Evolutionary conservation across 1,284 basidiomycete genomes (phyloP).

Genomic region (Sanghuangporus weigelae): DNA sequence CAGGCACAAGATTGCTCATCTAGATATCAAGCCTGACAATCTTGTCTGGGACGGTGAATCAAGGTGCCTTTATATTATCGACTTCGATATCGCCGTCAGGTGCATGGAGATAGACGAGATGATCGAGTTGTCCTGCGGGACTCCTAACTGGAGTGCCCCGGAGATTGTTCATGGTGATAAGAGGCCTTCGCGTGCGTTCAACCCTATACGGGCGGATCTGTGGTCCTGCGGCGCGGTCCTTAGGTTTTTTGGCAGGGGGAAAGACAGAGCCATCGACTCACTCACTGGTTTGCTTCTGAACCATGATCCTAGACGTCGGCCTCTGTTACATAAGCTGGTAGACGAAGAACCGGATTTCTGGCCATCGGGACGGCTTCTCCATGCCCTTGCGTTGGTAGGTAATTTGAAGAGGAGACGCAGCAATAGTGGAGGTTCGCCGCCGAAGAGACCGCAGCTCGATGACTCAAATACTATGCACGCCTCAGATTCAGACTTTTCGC

Average conservation of each 20-base stretch:
- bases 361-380: neutral
- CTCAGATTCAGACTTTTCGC: too few species aligned
- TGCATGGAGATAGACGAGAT: neutral
- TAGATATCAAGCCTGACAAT: conserved; percentile 8
- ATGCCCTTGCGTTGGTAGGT: too few species aligned
- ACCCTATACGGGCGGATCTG: neutral
- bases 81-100: conserved; percentile 1
- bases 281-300: neutral
- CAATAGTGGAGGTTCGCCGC: too few species aligned
- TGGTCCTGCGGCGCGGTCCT: neutral
- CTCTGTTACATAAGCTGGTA: neutral
- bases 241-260: neutral
- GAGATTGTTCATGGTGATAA: neutral
- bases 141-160: neutral
- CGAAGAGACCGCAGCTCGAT: too few species aligned
- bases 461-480: too few species aligned
- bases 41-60: neutral
- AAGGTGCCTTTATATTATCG: neutral
- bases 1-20: neutral
- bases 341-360: neutral
- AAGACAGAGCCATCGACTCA: neutral
- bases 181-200: neutral
- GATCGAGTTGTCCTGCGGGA: neutral
- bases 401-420: too few species aligned
- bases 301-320: neutral